Evolutionary conservation across 805 yeast genomes (phyloP), one percentile per base, ranked within the genome.

Genomic region (Candida alai): DNA sequence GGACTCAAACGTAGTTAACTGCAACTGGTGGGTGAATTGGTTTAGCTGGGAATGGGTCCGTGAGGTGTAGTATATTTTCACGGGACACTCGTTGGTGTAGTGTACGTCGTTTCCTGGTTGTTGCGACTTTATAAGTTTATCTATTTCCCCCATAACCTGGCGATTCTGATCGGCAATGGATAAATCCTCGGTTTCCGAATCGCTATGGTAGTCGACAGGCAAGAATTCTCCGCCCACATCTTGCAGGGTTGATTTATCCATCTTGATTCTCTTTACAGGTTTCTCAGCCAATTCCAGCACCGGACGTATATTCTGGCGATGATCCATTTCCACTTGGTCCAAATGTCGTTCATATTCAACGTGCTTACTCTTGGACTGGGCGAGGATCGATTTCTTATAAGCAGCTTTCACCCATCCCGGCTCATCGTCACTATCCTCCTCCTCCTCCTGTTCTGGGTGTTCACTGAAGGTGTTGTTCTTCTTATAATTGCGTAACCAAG

Each of bases 31-130:
- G 0, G 87, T 75, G 49, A 89, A 84, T 51, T 89, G 97, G 23
- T 68, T 67, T 28, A 89, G 62, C 52, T 89, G 97, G 0, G 96
- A 85, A 50, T 89, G 97, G 0, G 97, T 89, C 56, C 97, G 65
- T 2, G 96, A 86, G 0, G 95, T 70, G 51, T 79, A 88, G 45
- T 60, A 74, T 1, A 89, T 75, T 44, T 78, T 47, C 4, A 41
- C 39, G 0, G 74, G 65, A 24, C 63, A 56, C 30, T 55, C 44
- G 37, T 41, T 55, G 28, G 42, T 48, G 24, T 40, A 31, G 22
- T 43, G 45, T 26, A 46, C 54, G 5, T 51, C 45, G 8, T 54
- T 19, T 4, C 35, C 38, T 1, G 58, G 51, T 20, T 58, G 69
- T 0, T 76, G 58, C 40, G 70, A 68, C 5, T 59, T 55, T 29